Percentiles rank a stretch among this genome's conserved stretches.
phyloP scores from a whole-genome alignment of 208 protist genomes.

The Zelonia costaricensis region DNA sequence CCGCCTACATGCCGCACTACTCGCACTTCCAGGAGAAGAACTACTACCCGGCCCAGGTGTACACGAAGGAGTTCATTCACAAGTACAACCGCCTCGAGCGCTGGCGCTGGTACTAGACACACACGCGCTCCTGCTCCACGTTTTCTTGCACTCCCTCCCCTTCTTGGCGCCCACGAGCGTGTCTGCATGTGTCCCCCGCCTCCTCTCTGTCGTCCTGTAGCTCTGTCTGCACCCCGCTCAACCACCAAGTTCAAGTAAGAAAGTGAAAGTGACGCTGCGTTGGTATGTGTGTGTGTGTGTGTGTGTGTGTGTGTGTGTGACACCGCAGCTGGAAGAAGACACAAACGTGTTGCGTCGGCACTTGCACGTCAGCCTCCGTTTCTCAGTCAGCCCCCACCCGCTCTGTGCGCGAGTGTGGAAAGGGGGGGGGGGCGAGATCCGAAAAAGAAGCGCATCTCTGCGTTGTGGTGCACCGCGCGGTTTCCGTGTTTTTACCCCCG shows the following conservation, averaged over 20 bases:
- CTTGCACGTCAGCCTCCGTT: no score
- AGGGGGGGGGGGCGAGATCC: no score
- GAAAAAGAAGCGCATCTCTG: no score
- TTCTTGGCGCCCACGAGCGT: background rate
- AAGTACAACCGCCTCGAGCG: slow-evolving; percentile 90
- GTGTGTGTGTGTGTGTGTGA: background rate
- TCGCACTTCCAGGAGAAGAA: slow-evolving; percentile 92
- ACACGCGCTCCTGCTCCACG: slow-evolving; percentile 8
- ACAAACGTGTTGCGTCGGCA: background rate
- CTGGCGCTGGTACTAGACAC: slow-evolving; percentile 86
- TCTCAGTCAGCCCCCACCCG: no score
- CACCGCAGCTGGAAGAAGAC: background rate
- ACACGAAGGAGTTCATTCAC: slow-evolving; percentile 93
- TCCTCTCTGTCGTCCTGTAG: no score
- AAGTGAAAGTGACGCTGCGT: no score
- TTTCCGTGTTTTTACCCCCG: no score
- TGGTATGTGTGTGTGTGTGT: background rate
- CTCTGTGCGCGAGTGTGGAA: no score
- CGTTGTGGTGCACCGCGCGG: no score
- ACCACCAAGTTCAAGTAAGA: no score
- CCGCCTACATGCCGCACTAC: slow-evolving; percentile 90
- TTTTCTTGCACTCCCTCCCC: background rate
- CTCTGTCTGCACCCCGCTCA: no score
- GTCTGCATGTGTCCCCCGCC: background rate
- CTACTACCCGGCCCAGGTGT: slow-evolving; percentile 89